Percentiles rank a stretch among this genome's conserved stretches.
phyloP scores from a whole-genome alignment of 257 asterid species.

The Nicotiana benthamiana region DNA sequence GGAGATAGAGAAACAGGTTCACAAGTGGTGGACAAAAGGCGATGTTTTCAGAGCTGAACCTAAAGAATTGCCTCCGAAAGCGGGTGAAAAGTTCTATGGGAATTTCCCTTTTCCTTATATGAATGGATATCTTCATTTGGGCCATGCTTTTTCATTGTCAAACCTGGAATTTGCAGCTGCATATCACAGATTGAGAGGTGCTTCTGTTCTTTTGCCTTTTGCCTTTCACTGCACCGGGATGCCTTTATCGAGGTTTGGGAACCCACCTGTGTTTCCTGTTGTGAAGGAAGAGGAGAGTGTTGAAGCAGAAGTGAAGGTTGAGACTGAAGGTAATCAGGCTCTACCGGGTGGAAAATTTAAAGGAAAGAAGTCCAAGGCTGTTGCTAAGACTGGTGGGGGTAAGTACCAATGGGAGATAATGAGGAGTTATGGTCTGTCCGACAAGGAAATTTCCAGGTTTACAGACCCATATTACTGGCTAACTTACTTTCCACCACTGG shows the following conservation, averaged over 20 bases:
- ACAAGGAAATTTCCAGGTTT: slow-evolving; percentile 68
- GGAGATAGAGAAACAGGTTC: slow-evolving; percentile 54
- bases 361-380: slow-evolving; percentile 88
- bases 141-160: slow-evolving; percentile 83
- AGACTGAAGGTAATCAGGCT: slow-evolving; percentile 39
- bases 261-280: slow-evolving; percentile 75
- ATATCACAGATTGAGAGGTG: slow-evolving; percentile 82
- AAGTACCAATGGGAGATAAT: slow-evolving; percentile 93
- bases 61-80: slow-evolving; percentile 45
- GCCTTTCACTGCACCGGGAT: slow-evolving; percentile 93
- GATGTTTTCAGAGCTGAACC: slow-evolving; percentile 72
- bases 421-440: slow-evolving; percentile 73
- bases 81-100: slow-evolving; percentile 83
- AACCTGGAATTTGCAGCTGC: slow-evolving; percentile 92
- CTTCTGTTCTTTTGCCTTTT: slow-evolving; percentile 78
- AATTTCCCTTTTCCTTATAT: slow-evolving; percentile 89
- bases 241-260: slow-evolving; percentile 74
- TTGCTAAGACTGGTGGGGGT: slow-evolving; percentile 63
- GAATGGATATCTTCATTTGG: slow-evolving; percentile 90
- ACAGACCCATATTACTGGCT: slow-evolving; percentile 74
- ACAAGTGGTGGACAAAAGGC: slow-evolving; percentile 63
- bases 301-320: slow-evolving; percentile 42
- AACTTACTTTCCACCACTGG: slow-evolving; percentile 77
- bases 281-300: slow-evolving; percentile 46
- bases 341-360: slow-evolving; percentile 66